Base-by-base conservation (phyloP, 1,284 basidiomycete genomes). In the Psilocybe mexicana region DNA sequence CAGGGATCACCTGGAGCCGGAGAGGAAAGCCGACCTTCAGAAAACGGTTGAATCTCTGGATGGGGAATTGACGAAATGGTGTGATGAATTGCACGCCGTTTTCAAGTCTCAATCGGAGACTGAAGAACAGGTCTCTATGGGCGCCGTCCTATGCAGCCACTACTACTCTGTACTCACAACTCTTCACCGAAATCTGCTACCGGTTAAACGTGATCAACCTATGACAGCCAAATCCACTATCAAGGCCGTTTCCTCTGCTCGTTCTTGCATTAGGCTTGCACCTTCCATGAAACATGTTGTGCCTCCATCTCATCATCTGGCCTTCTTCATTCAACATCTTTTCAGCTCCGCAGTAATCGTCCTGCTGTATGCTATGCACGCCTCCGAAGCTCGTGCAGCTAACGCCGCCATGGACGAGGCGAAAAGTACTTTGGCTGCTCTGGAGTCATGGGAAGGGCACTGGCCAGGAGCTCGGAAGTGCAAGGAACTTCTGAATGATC, bases 291-390 rank as follows among this genome's bases (percentile, higher is more conserved):
- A 87, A 69, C 87, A 91, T 64, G 85, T 91, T 48, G 89, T 95
- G 1, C 92, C 93, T 2, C 83, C 90, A 3, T 93, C 92, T 11
- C 93, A 95, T 68, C 92, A 94, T 70, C 81, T 95, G 38, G 92
- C 93, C 1, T 93, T 95, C 71, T 94, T 93, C 77, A 92, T 94
- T 57, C 93, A 95, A 68, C 92, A 93, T 66, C 81, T 95, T 18
- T 95, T 94, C 79, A 93, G 91, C 64, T 93, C 92, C 30, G 91
- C 92, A 1, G 91, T 94, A 57, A 93, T 95, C 66, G 86, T 94
- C 46, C 76, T 95, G 38, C 77, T 95, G 2, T 95, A 90, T 72
- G 90, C 93, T 50, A 94, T 94, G 83, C 92, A 94, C 69, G 85
- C 88, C 1, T 68, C 83, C 3, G 92, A 94, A 59, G 72, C 82